These are phyloP conservation scores for Soucietia sequanensis DNA, from an alignment of 805 yeast species.

Conservation along the genomic window DNA sequence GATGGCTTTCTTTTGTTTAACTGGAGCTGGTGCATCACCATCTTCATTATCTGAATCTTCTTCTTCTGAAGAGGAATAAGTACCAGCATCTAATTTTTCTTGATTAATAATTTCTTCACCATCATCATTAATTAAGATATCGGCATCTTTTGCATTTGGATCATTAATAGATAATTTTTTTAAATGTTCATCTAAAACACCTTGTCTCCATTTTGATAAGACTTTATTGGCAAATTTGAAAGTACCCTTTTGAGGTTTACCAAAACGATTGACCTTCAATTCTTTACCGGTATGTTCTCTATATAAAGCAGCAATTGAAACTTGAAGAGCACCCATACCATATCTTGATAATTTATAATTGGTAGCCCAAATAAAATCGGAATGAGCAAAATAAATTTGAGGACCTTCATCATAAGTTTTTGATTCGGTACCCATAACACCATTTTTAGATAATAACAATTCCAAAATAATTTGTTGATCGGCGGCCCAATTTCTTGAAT, in stretches of 20 bases:
- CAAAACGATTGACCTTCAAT: slow-evolving; percentile 76
- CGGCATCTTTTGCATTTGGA: slow-evolving; percentile 42
- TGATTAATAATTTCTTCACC: slow-evolving; percentile 47
- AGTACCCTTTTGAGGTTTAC: slow-evolving; percentile 88
- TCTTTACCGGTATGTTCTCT: slow-evolving; percentile 83
- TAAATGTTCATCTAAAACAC: slow-evolving; percentile 71
- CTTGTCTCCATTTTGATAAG: slow-evolving; percentile 73
- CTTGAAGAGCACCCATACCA: slow-evolving; percentile 95
- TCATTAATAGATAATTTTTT: slow-evolving; percentile 48
- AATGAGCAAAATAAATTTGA: slow-evolving; percentile 81
- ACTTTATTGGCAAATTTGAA: slow-evolving; percentile 81
- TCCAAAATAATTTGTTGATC: slow-evolving; percentile 90
- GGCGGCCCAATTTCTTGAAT: slow-evolving; percentile 89
- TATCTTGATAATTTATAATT: slow-evolving; percentile 78
- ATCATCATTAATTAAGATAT: slow-evolving; percentile 41
- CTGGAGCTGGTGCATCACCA: slow-evolving; percentile 5
- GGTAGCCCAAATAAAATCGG: slow-evolving; percentile 93
- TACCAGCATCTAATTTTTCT: slow-evolving; percentile 37
- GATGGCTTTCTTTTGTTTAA: slow-evolving; percentile 5
- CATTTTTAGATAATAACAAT: slow-evolving; percentile 69
- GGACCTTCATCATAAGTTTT: slow-evolving; percentile 76
- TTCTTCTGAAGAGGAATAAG: slow-evolving; percentile 27
- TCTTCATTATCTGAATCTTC: slow-evolving; percentile 22
- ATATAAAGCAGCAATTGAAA: slow-evolving; percentile 80
- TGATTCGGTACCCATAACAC: slow-evolving; percentile 81